phyloP scores from a whole-genome alignment of 192 early-diverging fungal species.

The Backusella liffmaniae region DNA sequence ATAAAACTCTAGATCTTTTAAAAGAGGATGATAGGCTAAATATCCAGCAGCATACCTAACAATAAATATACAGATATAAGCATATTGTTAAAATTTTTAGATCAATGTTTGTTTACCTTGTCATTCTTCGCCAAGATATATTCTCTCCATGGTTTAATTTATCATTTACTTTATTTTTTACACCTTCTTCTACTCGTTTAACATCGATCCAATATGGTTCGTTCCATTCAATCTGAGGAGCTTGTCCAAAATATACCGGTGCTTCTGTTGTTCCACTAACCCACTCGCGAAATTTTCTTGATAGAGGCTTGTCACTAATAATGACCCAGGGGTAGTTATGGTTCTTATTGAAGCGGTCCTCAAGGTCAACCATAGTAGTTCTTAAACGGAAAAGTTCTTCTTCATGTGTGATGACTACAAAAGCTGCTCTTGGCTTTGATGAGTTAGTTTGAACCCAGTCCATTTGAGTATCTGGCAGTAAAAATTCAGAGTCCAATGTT shows the following conservation, averaged over 20 bases:
- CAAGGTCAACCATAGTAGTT: slow-evolving; percentile 59
- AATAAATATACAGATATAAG: background rate
- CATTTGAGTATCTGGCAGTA: background rate
- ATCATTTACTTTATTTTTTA: slow-evolving; percentile 47
- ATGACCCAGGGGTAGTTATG: slow-evolving; percentile 86
- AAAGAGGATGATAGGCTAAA: slow-evolving; percentile 70
- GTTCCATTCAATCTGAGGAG: slow-evolving; percentile 52
- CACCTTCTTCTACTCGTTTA: slow-evolving; percentile 38
- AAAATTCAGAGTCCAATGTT: background rate
- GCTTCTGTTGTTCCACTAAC: slow-evolving; percentile 46
- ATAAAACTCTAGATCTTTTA: slow-evolving; percentile 70
- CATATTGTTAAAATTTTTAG: background rate
- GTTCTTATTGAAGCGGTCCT: slow-evolving; percentile 73
- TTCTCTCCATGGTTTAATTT: slow-evolving; percentile 55
- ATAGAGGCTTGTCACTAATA: slow-evolving; percentile 73
- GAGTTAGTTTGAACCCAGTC: background rate
- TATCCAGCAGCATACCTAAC: slow-evolving; percentile 65
- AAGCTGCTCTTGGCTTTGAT: slow-evolving; percentile 51
- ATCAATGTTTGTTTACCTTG: slow-evolving; percentile 4
- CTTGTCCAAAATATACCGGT: slow-evolving; percentile 55
- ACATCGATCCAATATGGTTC: slow-evolving; percentile 64
- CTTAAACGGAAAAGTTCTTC: slow-evolving; percentile 59
- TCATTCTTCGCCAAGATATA: slow-evolving; percentile 50
- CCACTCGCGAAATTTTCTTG: slow-evolving; percentile 58
- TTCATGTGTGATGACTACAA: slow-evolving; percentile 73